These are phyloP conservation scores for Mycocentrospora acerina DNA, from an alignment of 2,329 filamentous ascomycete species.

Conservation along the genomic window DNA sequence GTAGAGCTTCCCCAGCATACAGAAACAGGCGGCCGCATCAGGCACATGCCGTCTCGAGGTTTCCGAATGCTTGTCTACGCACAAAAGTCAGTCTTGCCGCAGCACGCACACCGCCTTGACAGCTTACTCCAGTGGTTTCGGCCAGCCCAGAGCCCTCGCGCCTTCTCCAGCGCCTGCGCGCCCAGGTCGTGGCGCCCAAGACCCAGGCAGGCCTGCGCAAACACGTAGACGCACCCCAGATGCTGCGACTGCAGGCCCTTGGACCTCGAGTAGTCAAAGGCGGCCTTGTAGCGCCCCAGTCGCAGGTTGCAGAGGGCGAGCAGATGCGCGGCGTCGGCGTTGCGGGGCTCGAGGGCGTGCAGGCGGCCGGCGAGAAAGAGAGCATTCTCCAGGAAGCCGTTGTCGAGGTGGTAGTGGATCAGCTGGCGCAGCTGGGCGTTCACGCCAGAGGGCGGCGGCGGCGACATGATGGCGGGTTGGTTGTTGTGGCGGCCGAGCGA, in stretches of 20 bases:
- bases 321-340: slow-evolving; percentile 78
- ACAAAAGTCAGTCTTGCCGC: slow-evolving; percentile 11
- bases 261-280: slow-evolving; percentile 78
- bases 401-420: slow-evolving; percentile 79
- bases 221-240: slow-evolving; percentile 85
- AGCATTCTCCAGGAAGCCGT: slow-evolving; percentile 83
- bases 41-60: slow-evolving; percentile 72
- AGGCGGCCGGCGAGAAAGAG: slow-evolving; percentile 91
- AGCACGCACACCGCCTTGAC: not conserved
- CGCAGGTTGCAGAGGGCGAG: slow-evolving; percentile 82
- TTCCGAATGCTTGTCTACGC: slow-evolving; percentile 70
- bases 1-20: slow-evolving; percentile 84
- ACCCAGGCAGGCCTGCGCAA: slow-evolving; percentile 82
- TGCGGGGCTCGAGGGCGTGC: slow-evolving; percentile 78
- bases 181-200: slow-evolving; percentile 80
- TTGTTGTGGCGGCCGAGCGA: slow-evolving; percentile 3
- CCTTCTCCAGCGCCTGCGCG: slow-evolving; percentile 79
- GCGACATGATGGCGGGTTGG: slow-evolving; percentile 52
- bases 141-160: slow-evolving; percentile 71
- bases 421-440: slow-evolving; percentile 64
- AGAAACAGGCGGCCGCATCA: slow-evolving; percentile 81
- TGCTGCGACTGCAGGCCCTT: slow-evolving; percentile 71
- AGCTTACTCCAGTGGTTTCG: slow-evolving; percentile 75
- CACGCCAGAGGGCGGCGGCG: slow-evolving; percentile 57
- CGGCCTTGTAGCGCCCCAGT: slow-evolving; percentile 78